Evolutionary conservation across 768 basidiomycete genomes (phyloP), one percentile per base, ranked within the genome.

Genomic region (Erythrobasidium yunnanense): DNA sequence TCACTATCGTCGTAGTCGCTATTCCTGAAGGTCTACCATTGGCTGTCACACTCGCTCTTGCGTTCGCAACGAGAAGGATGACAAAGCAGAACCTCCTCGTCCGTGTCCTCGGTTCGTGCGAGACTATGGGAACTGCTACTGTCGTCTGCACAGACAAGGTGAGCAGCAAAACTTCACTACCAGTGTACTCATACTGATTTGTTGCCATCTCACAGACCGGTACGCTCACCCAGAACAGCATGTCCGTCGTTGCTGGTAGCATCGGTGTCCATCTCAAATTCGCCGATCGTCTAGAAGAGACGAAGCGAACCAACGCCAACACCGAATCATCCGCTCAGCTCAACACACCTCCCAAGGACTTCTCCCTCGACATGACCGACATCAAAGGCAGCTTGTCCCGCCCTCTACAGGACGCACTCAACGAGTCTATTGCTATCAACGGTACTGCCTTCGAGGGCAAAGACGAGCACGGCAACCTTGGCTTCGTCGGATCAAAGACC

Each of bases 1-100:
- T 97, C 55, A 96, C 91, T 13, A 77, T 95, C n/a, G 79, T 89
- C 38, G 87, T 90, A 68, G 85, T 88, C 72, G 87, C 87, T 47
- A 87, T 90, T 30, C 87, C 66, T 68, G 65, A 70, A 87, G 88
- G 92, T 73, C 80, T 99, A 4, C 93, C 93, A 1, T 81, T 99
- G 60, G 93, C 93, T 45, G 93, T 97, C 54, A 96, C 93, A 0
- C 83, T 99, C 51, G 95, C 95, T 0, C 80, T 99, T 32, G 89
- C 95, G 0, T 99, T 97, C 73, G 95, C 93, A 0, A 99, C 95
- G 51, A 91, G 88, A 72, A 86, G 93, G n/a, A 97, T 97, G 95
- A 88, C 92, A 7, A 82, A 85, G 73, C 87, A 91, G 77, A 95
- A 95, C 57, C 80, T 97, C 0, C 83, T 99, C 46, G 95, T 97